These are phyloP conservation scores for Basipetospora chlamydospora DNA, from an alignment of 2,329 filamentous ascomycete species.

Conservation along the genomic window DNA sequence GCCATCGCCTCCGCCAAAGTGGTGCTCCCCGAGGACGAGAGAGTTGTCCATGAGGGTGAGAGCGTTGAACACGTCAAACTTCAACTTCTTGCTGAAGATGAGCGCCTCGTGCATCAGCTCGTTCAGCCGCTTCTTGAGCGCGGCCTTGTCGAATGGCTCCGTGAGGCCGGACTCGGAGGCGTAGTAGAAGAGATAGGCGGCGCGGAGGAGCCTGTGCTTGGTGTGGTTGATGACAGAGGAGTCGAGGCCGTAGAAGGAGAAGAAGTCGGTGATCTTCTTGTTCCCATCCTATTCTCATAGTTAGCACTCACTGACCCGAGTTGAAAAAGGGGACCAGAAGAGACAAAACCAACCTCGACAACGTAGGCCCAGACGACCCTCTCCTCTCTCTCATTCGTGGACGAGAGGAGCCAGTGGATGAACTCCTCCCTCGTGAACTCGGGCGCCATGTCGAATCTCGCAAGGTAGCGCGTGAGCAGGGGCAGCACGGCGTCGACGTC, in stretches of 20 bases:
- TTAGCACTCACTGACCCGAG: constrained; percentile 4
- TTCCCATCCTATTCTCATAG: constrained; percentile 31
- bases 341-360: constrained; percentile 45
- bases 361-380: constrained; percentile 92
- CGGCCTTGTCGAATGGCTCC: constrained; percentile 34
- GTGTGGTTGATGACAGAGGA: constrained; percentile 77
- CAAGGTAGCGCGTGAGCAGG: constrained; percentile 63
- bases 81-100: constrained; percentile 66
- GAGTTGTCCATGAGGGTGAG: constrained; percentile 88
- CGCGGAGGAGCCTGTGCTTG: constrained; percentile 66
- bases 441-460: constrained; percentile 71
- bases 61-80: constrained; percentile 95
- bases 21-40: constrained; percentile 83
- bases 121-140: constrained; percentile 69
- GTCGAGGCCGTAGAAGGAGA: constrained; percentile 92
- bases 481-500: constrained; percentile 65
- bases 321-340: neutral
- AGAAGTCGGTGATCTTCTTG: constrained; percentile 84
- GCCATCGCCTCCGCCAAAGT: constrained; percentile 88
- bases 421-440: constrained; percentile 69
- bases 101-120: constrained; percentile 70
- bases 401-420: constrained; percentile 57
- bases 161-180: constrained; percentile 66
- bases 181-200: constrained; percentile 96
- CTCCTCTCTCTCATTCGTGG: constrained; percentile 49